Base-by-base conservation (phyloP, 2,329 filamentous ascomycete species). In the Curvularia verruculosa region DNA sequence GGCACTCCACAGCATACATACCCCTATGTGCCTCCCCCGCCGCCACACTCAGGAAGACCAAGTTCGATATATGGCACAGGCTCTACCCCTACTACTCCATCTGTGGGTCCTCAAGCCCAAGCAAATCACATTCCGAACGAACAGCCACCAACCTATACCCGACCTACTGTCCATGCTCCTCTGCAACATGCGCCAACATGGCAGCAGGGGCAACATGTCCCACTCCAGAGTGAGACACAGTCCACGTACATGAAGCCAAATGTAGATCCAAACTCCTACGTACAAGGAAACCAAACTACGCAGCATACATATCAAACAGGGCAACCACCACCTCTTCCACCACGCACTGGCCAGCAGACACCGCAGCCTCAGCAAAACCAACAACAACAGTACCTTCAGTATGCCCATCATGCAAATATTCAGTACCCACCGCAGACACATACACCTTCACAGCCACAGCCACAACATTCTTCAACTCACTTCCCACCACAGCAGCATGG, bases 171-270 rank as follows among this genome's bases (percentile, higher is more conserved):
- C 8, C 75, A 77, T 49, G 64, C 74, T 61, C 73, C 74, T 5
- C 72, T 74, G 9, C 73, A 74, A 29, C 73, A 74, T 58, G 61
- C 74, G 34, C 70, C 73, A 26, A 71, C 71, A 36, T 77, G 74
- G 75, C 69, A 75, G 41, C 75, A 76, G 43, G 65, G 68, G n/a
- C 68, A 73, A 36, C 72, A 75, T 61, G 70, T 72, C 10, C 69
- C 72, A 9, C 56, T 70, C n/a, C 72, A 75, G 37, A 63, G 67
- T 13, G 67, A 61, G 7, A 52, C 44, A n/a, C 74, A 69, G 51
- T 75, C 70, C 54, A 72, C 53, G 29, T 74, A 75, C 39, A 68
- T 70, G 5, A 72, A 67, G 39, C 66, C 72, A 6, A 63, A 39
- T 10, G 65, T 66, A n/a, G 65, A 73, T 31, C 64, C 70, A 10